These are phyloP conservation scores for Rhizopus arrhizus DNA, from an alignment of 371 early-diverging fungal species.

Conservation along the genomic window DNA sequence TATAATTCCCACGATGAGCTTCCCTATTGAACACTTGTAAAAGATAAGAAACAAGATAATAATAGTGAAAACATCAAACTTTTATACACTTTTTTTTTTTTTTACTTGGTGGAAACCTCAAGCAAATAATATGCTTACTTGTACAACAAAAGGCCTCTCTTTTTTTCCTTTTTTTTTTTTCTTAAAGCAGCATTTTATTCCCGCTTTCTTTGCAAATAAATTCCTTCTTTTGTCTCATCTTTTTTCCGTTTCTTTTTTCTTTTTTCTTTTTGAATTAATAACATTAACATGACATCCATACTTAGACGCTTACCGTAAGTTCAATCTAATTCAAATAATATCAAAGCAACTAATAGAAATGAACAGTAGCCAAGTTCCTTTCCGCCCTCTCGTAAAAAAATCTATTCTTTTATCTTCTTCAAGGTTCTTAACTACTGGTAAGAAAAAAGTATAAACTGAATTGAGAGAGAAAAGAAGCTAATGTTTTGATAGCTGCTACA, in stretches of 20 bases:
- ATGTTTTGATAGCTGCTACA: constrained; percentile 47
- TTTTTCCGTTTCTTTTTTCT: neutral
- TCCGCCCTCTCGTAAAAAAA: neutral
- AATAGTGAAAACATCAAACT: neutral
- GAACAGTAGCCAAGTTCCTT: neutral
- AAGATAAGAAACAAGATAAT: neutral
- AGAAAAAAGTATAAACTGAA: neutral
- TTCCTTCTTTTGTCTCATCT: neutral
- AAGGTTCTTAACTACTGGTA: constrained; percentile 1
- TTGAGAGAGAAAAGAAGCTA: neutral
- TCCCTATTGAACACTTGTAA: neutral
- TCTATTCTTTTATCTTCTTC: neutral
- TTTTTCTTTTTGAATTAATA: neutral
- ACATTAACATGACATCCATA: neutral
- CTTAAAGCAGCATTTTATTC: neutral
- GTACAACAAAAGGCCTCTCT: neutral
- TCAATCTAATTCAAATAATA: neutral
- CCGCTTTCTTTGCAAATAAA: neutral
- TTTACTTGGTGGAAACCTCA: too few species aligned
- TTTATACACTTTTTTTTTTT: too few species aligned
- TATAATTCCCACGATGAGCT: neutral
- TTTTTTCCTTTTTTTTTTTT: neutral
- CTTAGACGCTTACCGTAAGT: constrained; percentile 3
- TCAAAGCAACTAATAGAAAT: neutral
- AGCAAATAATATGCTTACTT: neutral